phyloP scores from a whole-genome alignment of 2,329 filamentous ascomycete genomes.

The Pseudocercospora macadamiae region DNA sequence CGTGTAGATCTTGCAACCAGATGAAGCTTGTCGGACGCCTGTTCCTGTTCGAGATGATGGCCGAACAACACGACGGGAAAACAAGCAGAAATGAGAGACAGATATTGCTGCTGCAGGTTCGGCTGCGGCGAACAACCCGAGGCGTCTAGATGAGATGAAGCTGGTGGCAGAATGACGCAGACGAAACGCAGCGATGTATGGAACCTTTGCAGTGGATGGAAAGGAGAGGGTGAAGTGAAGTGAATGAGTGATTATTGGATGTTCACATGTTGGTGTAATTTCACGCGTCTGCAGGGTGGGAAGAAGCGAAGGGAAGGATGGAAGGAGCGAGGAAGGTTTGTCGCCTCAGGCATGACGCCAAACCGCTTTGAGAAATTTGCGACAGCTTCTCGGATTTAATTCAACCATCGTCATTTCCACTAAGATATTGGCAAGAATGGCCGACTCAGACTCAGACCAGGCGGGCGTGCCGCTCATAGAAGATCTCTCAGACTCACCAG shows the following conservation, averaged over 20 bases:
- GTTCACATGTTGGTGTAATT: too few relatives aligned
- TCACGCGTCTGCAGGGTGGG: too few relatives aligned
- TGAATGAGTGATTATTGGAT: too few relatives aligned
- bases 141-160: background rate
- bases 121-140: background rate
- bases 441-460: conserved; percentile 46
- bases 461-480: conserved; percentile 50
- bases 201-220: too few relatives aligned
- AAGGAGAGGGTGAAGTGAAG: too few relatives aligned
- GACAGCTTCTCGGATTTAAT: background rate
- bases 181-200: background rate
- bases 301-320: too few relatives aligned
- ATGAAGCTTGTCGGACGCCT: background rate
- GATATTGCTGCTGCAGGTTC: too few relatives aligned
- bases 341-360: too few relatives aligned
- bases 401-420: background rate
- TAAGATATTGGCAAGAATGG: conserved; percentile 38
- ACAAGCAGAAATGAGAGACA: background rate
- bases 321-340: too few relatives aligned
- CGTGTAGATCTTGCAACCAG: background rate
- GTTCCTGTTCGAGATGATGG: background rate
- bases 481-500: conserved; percentile 40
- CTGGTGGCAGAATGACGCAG: background rate
- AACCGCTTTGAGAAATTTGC: background rate
- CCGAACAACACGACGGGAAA: background rate